A percentile compares a stretch with the other conserved stretches of the same genome.
phyloP scores from a whole-genome alignment of 192 early-diverging fungal genomes.

The Podila epicladia region DNA sequence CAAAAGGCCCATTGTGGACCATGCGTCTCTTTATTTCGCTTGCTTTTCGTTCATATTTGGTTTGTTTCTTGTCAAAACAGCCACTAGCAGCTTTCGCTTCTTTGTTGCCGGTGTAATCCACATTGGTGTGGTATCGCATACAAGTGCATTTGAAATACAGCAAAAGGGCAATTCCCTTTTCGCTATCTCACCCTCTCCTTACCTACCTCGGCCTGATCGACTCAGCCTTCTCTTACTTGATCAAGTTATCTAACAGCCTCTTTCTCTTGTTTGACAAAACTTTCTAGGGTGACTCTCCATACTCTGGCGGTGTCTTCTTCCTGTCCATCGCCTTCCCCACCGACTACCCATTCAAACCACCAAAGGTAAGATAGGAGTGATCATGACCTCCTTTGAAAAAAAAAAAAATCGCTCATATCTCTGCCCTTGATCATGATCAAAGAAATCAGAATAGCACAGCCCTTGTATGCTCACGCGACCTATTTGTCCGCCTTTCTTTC shows the following conservation, averaged over 20 bases:
- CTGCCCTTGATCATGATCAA: too few species aligned
- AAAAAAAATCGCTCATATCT: not conserved
- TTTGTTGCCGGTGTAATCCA: too few species aligned
- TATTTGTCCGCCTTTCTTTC: not conserved
- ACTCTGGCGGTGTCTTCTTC: constrained; percentile 95
- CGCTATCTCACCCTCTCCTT: too few species aligned
- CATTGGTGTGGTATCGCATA: too few species aligned
- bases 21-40: not conserved
- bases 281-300: constrained; percentile 88
- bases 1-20: not conserved
- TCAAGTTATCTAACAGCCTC: constrained; percentile 1
- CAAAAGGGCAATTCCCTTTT: too few species aligned
- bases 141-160: too few species aligned
- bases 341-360: constrained; percentile 98
- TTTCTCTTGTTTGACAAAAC: not conserved
- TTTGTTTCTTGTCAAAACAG: too few species aligned
- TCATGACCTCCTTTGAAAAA: not conserved
- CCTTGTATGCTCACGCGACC: constrained; percentile 14
- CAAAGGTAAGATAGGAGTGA: constrained; percentile 72
- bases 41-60: not conserved
- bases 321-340: constrained; percentile 98
- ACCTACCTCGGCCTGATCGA: not conserved
- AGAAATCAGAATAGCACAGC: not conserved
- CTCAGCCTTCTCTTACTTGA: not conserved
- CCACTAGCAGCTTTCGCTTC: too few species aligned